Evolutionary conservation across 2,329 filamentous ascomycete species (phyloP).

Genomic region (Monosporascus sp.): DNA sequence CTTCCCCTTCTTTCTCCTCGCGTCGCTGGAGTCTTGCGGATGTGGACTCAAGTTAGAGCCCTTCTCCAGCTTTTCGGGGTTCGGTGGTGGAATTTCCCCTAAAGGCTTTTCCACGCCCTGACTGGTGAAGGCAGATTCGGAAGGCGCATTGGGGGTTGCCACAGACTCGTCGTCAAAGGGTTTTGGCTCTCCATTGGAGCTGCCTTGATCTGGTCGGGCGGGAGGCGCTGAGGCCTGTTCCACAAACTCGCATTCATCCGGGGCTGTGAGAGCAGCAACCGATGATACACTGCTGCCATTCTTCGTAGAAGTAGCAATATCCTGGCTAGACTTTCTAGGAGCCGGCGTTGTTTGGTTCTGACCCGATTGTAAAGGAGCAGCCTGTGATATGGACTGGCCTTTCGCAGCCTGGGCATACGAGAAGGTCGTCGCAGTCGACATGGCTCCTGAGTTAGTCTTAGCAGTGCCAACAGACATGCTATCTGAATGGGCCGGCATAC

Average conservation of each 20-base stretch:
- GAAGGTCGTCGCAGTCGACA: conserved; percentile 61
- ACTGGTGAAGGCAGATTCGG: conserved; percentile 11
- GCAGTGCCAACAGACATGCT: conserved; percentile 9
- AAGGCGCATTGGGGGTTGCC: not conserved
- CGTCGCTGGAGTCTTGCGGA: conserved; percentile 62
- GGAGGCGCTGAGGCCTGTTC: conserved; percentile 15
- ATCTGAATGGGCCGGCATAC: conserved; percentile 9
- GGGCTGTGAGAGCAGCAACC: conserved; percentile 31
- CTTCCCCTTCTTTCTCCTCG: conserved; percentile 60
- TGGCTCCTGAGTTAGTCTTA: conserved; percentile 25
- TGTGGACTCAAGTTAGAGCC: conserved; percentile 60
- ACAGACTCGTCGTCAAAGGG: not conserved
- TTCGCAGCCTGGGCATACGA: conserved; percentile 96
- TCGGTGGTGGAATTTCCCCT: conserved; percentile 18
- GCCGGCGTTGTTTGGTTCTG: conserved; percentile 27
- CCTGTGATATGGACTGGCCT: conserved; percentile 53
- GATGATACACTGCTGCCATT: conserved; percentile 28
- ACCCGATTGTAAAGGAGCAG: conserved; percentile 23
- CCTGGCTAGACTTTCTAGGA: conserved; percentile 28
- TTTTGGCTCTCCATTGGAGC: not conserved
- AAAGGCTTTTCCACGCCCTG: conserved; percentile 10
- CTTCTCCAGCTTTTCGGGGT: conserved; percentile 46
- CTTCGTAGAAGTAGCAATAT: conserved; percentile 28
- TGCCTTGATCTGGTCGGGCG: not conserved
- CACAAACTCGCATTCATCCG: conserved; percentile 28